phyloP scores from a whole-genome alignment of 2,329 filamentous ascomycete genomes.

The Stachybotrys echinatus region DNA sequence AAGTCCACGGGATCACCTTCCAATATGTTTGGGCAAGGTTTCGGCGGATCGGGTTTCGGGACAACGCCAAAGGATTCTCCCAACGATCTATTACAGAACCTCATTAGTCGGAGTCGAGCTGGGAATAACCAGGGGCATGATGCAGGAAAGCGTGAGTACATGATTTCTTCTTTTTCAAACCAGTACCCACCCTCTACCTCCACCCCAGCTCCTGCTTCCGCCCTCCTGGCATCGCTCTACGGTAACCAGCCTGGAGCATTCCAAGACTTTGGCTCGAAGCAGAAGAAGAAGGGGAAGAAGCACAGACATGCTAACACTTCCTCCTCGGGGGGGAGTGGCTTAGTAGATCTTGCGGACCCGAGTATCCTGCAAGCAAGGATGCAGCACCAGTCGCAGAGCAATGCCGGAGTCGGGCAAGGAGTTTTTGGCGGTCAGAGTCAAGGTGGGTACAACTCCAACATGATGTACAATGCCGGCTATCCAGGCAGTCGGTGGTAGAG shows the following conservation, averaged over 20 bases:
- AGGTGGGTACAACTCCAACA: constrained; percentile 90
- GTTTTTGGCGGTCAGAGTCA: constrained; percentile 82
- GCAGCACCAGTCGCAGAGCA: constrained; percentile 80
- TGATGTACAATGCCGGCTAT: constrained; percentile 75
- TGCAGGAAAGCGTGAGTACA: constrained; percentile 96
- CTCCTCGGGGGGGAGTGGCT: constrained; percentile 97
- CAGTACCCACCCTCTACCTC: constrained; percentile 81
- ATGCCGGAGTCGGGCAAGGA: constrained; percentile 80
- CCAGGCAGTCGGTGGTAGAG: constrained; percentile 63
- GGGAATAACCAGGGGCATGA: constrained; percentile 71
- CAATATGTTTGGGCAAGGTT: constrained; percentile 90
- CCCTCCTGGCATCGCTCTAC: constrained; percentile 88
- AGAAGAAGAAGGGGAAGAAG: constrained; percentile 99
- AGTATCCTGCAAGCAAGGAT: constrained; percentile 98
- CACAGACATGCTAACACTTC: constrained; percentile 99
- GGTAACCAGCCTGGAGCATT: constrained; percentile 78
- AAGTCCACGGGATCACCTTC: constrained; percentile 95
- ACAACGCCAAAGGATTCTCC: constrained; percentile 65
- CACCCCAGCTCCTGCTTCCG: constrained; percentile 82
- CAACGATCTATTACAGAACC: constrained; percentile 65
- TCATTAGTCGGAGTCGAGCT: constrained; percentile 67
- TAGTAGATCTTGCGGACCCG: constrained; percentile 99
- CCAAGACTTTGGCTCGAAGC: constrained; percentile 90
- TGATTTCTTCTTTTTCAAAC: constrained; percentile 87
- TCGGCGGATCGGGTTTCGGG: constrained; percentile 68